Evolutionary conservation across 768 basidiomycete genomes (phyloP).

Genomic region (Hypholoma fasciculare): DNA sequence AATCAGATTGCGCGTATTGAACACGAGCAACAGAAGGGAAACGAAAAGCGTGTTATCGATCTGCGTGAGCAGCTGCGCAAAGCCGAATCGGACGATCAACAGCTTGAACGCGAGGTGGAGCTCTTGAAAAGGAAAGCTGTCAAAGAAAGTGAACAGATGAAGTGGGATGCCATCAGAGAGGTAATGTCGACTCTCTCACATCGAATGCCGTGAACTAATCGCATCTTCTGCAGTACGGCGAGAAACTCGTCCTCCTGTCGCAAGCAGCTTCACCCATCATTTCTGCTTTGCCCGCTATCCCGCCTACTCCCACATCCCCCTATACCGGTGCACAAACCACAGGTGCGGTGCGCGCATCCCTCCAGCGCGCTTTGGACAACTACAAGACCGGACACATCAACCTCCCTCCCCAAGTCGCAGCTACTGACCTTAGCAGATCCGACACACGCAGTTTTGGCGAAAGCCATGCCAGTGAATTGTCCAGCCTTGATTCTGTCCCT

Average conservation of each 20-base stretch:
- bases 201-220: background rate
- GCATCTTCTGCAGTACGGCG: slow-evolving; percentile 58
- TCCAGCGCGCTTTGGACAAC: slow-evolving; percentile 78
- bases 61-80: slow-evolving; percentile 69
- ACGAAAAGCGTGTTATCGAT: slow-evolving; percentile 69
- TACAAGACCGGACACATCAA: slow-evolving; percentile 69
- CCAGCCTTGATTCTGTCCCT: slow-evolving; percentile 44
- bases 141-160: slow-evolving; percentile 70
- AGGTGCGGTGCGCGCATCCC: slow-evolving; percentile 66
- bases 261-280: slow-evolving; percentile 70
- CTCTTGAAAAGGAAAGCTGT: slow-evolving; percentile 76
- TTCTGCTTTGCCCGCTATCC: slow-evolving; percentile 62
- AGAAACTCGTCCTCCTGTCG: slow-evolving; percentile 73
- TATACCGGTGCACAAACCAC: slow-evolving; percentile 67
- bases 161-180: slow-evolving; percentile 85
- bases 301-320: slow-evolving; percentile 54
- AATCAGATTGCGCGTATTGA: slow-evolving; percentile 66
- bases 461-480: slow-evolving; percentile 76
- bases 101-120: slow-evolving; percentile 68
- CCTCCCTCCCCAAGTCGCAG: slow-evolving; percentile 43
- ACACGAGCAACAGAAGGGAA: slow-evolving; percentile 61
- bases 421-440: slow-evolving; percentile 62
- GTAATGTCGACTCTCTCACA: slow-evolving; percentile 32
- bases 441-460: slow-evolving; percentile 85
- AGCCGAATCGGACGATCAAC: slow-evolving; percentile 62